A percentile compares a stretch with the other conserved stretches of the same genome.
phyloP scores from a whole-genome alignment of 306 rosid genomes.

The Vigna mungo region DNA sequence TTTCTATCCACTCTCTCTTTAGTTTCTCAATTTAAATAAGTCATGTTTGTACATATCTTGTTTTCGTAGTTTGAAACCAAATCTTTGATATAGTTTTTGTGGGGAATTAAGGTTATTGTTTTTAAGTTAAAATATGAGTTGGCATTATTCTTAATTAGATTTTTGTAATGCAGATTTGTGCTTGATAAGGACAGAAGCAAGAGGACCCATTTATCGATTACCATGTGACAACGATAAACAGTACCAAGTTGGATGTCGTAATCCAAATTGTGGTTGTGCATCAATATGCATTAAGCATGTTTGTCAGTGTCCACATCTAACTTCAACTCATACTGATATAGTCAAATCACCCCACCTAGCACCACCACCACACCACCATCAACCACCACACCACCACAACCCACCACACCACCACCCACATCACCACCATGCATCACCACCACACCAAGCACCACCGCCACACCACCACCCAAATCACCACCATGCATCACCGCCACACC shows the following conservation, averaged over 20 bases:
- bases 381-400: too few species aligned
- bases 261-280: neutral
- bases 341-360: too few species aligned
- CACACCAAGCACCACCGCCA: too few species aligned
- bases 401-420: too few species aligned
- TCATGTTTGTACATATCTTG: neutral
- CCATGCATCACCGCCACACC: too few species aligned
- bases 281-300: neutral
- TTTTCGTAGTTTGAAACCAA: too few species aligned
- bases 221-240: rapidly evolving
- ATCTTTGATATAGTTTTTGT: too few species aligned
- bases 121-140: too few species aligned
- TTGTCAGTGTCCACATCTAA: neutral
- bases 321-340: neutral
- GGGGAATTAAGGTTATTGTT: too few species aligned
- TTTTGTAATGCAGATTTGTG: neutral
- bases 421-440: too few species aligned
- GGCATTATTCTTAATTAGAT: neutral
- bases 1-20: neutral
- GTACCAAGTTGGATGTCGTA: neutral
- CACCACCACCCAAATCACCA: too few species aligned
- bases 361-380: too few species aligned
- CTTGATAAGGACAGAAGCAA: neutral
- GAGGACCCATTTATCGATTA: neutral
- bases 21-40: neutral